Percentiles rank a stretch among this genome's conserved stretches.
Evolutionary conservation across 768 basidiomycete species (phyloP).

Genomic region (Russula earlei): DNA sequence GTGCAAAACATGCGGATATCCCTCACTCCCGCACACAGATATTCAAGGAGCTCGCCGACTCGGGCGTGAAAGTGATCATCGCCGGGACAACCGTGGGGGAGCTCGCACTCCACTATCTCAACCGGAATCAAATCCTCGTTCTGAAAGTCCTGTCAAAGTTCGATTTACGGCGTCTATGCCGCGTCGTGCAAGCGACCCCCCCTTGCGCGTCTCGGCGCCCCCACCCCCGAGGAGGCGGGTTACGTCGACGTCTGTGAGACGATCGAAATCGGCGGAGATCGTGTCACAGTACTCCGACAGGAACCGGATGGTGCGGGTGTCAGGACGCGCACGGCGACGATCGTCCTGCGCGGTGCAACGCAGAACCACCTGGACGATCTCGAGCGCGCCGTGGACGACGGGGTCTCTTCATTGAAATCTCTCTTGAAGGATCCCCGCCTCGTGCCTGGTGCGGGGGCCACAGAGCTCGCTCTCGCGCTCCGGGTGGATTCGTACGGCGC

Average conservation of each 20-base stretch:
- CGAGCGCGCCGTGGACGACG: conserved; percentile 93
- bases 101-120: conserved; percentile 93
- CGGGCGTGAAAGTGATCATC: conserved; percentile 89
- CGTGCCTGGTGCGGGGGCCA: conserved; percentile 90
- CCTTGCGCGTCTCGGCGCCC: conserved; percentile 89
- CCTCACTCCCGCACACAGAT: conserved; percentile 41
- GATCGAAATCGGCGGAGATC: conserved; percentile 92
- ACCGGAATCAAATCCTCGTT: conserved; percentile 87
- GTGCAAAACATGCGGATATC: neutral
- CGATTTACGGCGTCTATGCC: conserved; percentile 86
- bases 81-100: conserved; percentile 92
- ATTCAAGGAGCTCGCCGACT: conserved; percentile 93
- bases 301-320: conserved; percentile 42
- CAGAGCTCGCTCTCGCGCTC: conserved; percentile 86
- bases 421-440: conserved; percentile 83
- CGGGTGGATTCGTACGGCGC: conserved; percentile 80
- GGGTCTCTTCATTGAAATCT: conserved; percentile 91
- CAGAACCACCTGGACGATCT: conserved; percentile 91
- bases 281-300: conserved; percentile 93
- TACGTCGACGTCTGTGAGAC: conserved; percentile 92
- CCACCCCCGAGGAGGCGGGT: conserved; percentile 94
- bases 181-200: conserved; percentile 95
- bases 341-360: conserved; percentile 92
- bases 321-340: conserved; percentile 82
- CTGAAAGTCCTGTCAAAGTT: conserved; percentile 98